A percentile compares a stretch with the other conserved stretches of the same genome.
Evolutionary conservation across 768 basidiomycete species (phyloP).

Genomic region (Scleroderma bovista): DNA sequence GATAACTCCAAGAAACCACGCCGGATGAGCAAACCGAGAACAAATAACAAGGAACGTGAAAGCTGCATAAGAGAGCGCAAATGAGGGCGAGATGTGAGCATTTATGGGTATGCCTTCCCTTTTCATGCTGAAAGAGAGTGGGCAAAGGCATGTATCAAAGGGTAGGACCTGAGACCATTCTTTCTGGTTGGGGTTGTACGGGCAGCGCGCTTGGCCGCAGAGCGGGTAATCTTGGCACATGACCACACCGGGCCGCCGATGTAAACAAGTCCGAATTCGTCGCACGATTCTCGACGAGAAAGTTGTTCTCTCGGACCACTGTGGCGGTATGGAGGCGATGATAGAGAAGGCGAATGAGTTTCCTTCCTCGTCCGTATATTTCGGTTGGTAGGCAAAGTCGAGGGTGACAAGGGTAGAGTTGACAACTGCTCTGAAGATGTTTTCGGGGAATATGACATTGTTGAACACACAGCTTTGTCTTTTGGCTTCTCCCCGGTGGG

Average conservation of each 20-base stretch:
- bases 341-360: neutral
- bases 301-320: slow-evolving; percentile 2
- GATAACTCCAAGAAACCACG: no score
- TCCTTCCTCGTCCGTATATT: neutral
- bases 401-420: neutral
- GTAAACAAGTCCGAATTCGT: slow-evolving; percentile 1
- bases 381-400: neutral
- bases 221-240: slow-evolving; percentile 28
- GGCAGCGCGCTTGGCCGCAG: slow-evolving; percentile 20
- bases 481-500: slow-evolving; percentile 12
- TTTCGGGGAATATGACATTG: slow-evolving; percentile 17
- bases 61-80: slow-evolving; percentile 2
- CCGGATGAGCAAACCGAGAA: no score
- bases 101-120: neutral
- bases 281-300: slow-evolving; percentile 3
- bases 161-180: slow-evolving; percentile 18
- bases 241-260: slow-evolving; percentile 20
- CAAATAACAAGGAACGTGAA: slow-evolving; percentile 7
- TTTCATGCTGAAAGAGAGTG: slow-evolving; percentile 6
- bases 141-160: slow-evolving; percentile 6
- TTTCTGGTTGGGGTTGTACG: slow-evolving; percentile 13
- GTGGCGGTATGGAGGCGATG: slow-evolving; percentile 8
- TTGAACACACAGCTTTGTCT: slow-evolving; percentile 14
- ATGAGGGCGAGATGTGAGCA: slow-evolving; percentile 8
- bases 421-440: slow-evolving; percentile 9